Evolutionary conservation across 2,329 filamentous ascomycete species (phyloP).

Genomic region (Calonectria crousiana): DNA sequence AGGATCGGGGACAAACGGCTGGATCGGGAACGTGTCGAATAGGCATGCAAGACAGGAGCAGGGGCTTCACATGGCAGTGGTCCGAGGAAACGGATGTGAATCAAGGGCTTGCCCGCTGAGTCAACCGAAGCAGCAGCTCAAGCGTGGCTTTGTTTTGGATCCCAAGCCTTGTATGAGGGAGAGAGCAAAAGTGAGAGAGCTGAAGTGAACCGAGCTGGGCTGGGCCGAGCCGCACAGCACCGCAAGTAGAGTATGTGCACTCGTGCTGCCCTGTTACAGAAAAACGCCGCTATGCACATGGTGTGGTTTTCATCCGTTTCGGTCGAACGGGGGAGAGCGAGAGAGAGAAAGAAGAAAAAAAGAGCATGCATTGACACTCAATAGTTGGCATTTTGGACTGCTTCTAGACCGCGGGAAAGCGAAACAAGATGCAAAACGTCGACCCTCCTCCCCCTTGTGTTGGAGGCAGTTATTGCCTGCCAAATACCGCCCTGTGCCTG

Average conservation of each 20-base stretch:
- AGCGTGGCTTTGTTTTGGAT: neutral
- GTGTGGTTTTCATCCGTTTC: neutral
- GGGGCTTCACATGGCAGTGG: constrained; percentile 18
- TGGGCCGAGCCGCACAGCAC: neutral
- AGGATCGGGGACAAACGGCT: constrained; percentile 7
- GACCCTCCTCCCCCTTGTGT: neutral
- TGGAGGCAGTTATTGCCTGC: neutral
- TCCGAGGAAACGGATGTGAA: constrained; percentile 6
- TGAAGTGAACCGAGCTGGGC: neutral
- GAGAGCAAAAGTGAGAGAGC: neutral
- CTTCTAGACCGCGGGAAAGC: neutral
- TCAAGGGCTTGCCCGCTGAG: neutral
- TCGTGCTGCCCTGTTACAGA: neutral
- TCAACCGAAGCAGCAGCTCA: neutral
- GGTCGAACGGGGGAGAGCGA: neutral
- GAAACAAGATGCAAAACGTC: neutral
- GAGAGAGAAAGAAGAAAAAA: too few relatives aligned
- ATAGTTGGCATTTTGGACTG: neutral
- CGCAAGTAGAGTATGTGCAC: neutral
- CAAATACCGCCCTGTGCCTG: neutral
- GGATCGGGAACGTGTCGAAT: constrained; percentile 10
- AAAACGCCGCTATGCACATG: neutral
- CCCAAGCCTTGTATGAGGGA: neutral
- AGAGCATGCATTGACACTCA: neutral
- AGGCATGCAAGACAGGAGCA: neutral